Evolutionary conservation across 345 rosid species (phyloP), one percentile per base, ranked within the genome.

Genomic region (Lagerstroemia speciosa): DNA sequence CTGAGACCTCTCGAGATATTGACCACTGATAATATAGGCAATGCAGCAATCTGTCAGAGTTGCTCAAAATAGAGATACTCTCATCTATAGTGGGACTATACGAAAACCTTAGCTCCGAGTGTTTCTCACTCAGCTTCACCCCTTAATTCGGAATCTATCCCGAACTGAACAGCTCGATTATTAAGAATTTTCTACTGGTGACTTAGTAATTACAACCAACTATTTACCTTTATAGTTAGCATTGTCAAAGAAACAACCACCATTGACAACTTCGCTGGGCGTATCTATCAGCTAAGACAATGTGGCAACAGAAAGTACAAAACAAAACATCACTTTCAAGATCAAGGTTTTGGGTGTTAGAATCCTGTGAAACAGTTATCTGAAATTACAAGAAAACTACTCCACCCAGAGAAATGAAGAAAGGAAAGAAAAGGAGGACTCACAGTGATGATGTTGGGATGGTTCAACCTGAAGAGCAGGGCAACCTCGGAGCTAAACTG

Each of bases 401-500:
- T 46, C 4, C 58, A 52, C 19, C 48, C 48, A 43, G 15, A 10
- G 48, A 43, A 43, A 43, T 19, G 20, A 22, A 48, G 7, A 22
- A 22, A 22, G 7, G 24, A 48, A 48, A 48, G 5, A 22, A 11
- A 7, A 31, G 17, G 16, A 12, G 60, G 63, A 45, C 86, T 87
- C 78, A 89, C 96, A 45, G 86, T 81, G 76, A 89, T 79, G 77
- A 89, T 85, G 77, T 86, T 86, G 36, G 85, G 83, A 77, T 89
- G 92, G 41, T 69, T 64, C 72, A 89, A 79, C 36, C 77, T 82
- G 62, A 86, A 83, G 60, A 89, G 80, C 74, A 86, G 77, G 34
- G 87, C 88, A 36, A 86, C 90, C 81, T 89, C 92, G n/a, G 88
- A 83, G 71, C 81, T 81, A 79, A 89, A 89, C 68, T 89, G 92